These are phyloP conservation scores for Exophiala sideris DNA, from an alignment of 2,329 filamentous ascomycete genomes.

Conservation along the genomic window DNA sequence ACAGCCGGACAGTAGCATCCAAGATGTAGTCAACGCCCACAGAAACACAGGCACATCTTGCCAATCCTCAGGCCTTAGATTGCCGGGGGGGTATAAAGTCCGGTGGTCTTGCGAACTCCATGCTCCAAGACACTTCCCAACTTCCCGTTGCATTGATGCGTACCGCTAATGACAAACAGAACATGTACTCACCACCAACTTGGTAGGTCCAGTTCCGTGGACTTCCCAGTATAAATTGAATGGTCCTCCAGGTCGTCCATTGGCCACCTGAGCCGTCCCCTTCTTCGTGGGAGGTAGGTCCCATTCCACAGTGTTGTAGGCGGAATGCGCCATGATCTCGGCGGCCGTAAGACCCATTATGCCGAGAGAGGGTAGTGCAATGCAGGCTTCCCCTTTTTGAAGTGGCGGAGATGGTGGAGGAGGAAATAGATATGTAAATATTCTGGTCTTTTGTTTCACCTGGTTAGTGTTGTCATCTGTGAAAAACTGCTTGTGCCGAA, in stretches of 20 bases:
- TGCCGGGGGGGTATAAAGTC: too few species aligned
- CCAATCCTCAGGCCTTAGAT: too few species aligned
- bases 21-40: too few species aligned
- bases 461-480: too few species aligned
- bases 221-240: slow-evolving; percentile 75
- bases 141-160: neutral
- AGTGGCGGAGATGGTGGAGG: slow-evolving; percentile 1
- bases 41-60: too few species aligned
- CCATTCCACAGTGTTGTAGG: slow-evolving; percentile 33
- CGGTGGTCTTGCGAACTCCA: too few species aligned
- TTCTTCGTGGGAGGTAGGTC: slow-evolving; percentile 60
- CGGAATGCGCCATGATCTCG: slow-evolving; percentile 34
- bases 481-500: too few species aligned
- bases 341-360: slow-evolving; percentile 33
- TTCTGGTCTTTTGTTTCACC: too few species aligned
- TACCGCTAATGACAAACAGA: slow-evolving; percentile 8
- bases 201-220: slow-evolving; percentile 69
- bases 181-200: slow-evolving; percentile 63
- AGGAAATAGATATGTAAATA: neutral
- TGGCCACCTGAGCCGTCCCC: slow-evolving; percentile 63
- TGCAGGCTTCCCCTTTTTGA: neutral
- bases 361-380: neutral
- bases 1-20: too few species aligned
- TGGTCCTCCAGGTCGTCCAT: slow-evolving; percentile 65
- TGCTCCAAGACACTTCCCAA: too few species aligned